A percentile compares a stretch with the other conserved stretches of the same genome.
phyloP scores from a whole-genome alignment of 768 basidiomycete species.

The Agaricus blazei region DNA sequence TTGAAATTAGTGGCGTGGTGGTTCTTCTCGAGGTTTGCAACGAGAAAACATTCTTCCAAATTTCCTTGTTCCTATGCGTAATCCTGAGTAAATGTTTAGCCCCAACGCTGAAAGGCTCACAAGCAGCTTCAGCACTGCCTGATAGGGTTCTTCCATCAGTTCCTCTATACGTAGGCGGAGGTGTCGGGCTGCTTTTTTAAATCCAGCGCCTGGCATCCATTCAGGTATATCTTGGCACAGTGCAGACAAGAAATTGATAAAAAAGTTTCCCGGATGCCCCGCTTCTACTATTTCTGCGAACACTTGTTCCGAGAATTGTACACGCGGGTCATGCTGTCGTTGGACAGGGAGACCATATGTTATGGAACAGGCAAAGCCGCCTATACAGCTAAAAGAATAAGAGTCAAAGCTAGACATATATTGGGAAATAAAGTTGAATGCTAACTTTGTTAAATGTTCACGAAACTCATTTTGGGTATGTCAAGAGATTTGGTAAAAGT shows the following conservation, averaged over 20 bases:
- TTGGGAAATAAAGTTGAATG: too few relatives aligned
- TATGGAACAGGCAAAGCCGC: neutral
- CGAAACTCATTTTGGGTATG: neutral
- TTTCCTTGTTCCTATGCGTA: neutral
- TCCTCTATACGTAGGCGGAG: neutral
- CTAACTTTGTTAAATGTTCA: neutral
- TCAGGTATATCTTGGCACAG: conserved; percentile 3
- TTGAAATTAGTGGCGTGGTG: neutral
- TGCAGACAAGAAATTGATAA: conserved; percentile 6
- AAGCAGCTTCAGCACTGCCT: neutral
- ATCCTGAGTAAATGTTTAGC: too few relatives aligned
- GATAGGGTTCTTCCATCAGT: conserved; percentile 3
- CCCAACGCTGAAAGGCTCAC: neutral
- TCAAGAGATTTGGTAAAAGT: conserved; percentile 1
- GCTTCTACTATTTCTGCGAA: neutral
- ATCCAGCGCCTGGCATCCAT: conserved; percentile 10
- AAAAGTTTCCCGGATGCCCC: neutral
- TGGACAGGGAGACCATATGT: conserved; percentile 6
- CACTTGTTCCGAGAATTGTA: neutral
- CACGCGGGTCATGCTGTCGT: neutral
- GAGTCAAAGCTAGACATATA: neutral
- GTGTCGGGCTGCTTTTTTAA: neutral
- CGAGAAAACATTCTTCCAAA: neutral
- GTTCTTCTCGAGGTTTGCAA: neutral
- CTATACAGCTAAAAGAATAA: neutral